Evolutionary conservation across 192 early-diverging fungal species (phyloP).

Genomic region (Linderina pennispora): DNA sequence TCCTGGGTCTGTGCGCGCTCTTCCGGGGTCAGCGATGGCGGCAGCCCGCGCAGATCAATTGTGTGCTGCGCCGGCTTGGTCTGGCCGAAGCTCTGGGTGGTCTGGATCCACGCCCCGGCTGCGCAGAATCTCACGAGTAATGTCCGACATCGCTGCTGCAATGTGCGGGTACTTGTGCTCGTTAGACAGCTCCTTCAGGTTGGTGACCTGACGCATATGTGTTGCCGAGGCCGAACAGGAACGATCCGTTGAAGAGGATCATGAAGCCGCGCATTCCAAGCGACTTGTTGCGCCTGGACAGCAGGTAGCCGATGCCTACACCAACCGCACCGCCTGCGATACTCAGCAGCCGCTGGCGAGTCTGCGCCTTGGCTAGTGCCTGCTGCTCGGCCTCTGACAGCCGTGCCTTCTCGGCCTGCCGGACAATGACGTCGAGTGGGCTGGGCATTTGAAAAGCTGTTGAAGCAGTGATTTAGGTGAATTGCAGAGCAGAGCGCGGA

Average conservation of each 20-base stretch:
- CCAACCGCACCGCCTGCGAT: slow-evolving; percentile 9
- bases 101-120: slow-evolving; percentile 21
- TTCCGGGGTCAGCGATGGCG: slow-evolving; percentile 9
- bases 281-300: slow-evolving; percentile 13
- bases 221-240: slow-evolving; percentile 1
- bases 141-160: slow-evolving; percentile 19
- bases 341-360: neutral
- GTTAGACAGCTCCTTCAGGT: slow-evolving; percentile 18
- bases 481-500: too few relatives aligned
- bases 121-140: slow-evolving; percentile 22
- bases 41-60: slow-evolving; percentile 10
- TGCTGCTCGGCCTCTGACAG: slow-evolving; percentile 19
- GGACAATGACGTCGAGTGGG: slow-evolving; percentile 8
- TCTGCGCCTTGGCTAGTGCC: slow-evolving; percentile 6
- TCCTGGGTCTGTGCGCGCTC: neutral
- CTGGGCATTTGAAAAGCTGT: slow-evolving; percentile 22
- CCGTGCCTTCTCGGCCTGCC: slow-evolving; percentile 15
- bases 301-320: slow-evolving; percentile 11
- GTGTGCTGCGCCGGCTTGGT: neutral
- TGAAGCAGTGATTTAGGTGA: too few relatives aligned
- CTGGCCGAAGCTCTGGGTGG: slow-evolving; percentile 11
- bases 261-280: slow-evolving; percentile 3
- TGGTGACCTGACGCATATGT: slow-evolving; percentile 1
- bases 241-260: slow-evolving; percentile 11
- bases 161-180: slow-evolving; percentile 31